phyloP scores from a whole-genome alignment of 345 rosid genomes.

The Salix arbutifolia region DNA sequence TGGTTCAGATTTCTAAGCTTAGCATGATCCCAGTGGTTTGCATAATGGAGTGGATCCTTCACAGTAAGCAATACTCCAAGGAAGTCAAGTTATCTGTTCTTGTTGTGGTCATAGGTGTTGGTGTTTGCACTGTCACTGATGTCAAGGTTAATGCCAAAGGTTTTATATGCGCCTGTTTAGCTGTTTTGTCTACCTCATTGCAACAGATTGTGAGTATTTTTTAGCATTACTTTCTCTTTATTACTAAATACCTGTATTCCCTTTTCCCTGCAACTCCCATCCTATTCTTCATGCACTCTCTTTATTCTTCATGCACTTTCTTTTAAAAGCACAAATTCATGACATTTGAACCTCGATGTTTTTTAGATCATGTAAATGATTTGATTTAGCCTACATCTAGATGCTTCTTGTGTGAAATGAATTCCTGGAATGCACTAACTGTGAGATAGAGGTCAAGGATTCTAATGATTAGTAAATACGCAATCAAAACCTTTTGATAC shows the following conservation, averaged over 20 bases:
- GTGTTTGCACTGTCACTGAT: slow-evolving; percentile 92
- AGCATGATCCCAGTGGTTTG: slow-evolving; percentile 98
- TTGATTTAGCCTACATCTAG: background rate
- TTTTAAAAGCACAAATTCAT: no score
- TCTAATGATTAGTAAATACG: background rate
- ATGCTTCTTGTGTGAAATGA: background rate
- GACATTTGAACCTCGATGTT: background rate
- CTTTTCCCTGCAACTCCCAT: no score
- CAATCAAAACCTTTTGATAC: background rate
- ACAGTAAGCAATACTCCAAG: slow-evolving; percentile 67
- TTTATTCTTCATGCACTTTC: no score
- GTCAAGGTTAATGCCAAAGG: slow-evolving; percentile 93
- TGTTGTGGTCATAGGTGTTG: slow-evolving; percentile 89
- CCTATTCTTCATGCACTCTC: no score
- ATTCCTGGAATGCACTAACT: background rate
- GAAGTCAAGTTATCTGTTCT: slow-evolving; percentile 74
- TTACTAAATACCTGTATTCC: background rate
- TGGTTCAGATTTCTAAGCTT: slow-evolving; percentile 72
- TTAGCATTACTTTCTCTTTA: background rate
- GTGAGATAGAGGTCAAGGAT: background rate
- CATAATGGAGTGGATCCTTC: slow-evolving; percentile 90
- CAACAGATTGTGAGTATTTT: slow-evolving; percentile 82
- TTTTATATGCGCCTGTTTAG: slow-evolving; percentile 78
- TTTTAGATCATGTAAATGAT: no score
- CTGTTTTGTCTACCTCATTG: slow-evolving; percentile 76